These are phyloP conservation scores for Suhomyces vadensis DNA, from an alignment of 805 yeast species.

Conservation along the genomic window DNA sequence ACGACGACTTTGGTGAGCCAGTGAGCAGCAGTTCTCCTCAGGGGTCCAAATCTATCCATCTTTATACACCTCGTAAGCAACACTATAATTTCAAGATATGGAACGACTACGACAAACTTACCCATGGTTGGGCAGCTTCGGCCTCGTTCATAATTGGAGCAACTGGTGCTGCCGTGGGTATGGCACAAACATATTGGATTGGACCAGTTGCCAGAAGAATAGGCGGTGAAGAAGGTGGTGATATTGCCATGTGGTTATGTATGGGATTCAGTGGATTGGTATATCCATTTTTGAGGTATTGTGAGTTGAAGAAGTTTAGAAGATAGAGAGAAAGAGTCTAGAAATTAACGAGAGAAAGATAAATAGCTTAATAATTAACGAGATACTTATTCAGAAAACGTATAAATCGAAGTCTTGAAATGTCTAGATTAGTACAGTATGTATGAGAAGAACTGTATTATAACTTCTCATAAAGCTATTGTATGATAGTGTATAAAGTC, in stretches of 20 bases:
- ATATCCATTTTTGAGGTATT: constrained; percentile 66
- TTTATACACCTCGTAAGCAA: constrained; percentile 19
- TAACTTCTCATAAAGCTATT: too few relatives aligned
- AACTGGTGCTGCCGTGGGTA: constrained; percentile 81
- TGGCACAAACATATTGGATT: constrained; percentile 82
- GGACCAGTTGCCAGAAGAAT: constrained; percentile 70
- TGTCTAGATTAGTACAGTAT: too few relatives aligned
- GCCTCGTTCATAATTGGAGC: constrained; percentile 67
- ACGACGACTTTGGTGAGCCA: constrained; percentile 11
- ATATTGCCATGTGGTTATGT: constrained; percentile 77
- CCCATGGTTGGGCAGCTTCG: constrained; percentile 72
- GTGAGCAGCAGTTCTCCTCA: neutral
- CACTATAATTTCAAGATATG: constrained; percentile 74
- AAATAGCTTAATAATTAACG: too few relatives aligned
- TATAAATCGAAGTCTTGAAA: too few relatives aligned
- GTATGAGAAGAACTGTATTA: too few relatives aligned
- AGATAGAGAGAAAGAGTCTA: constrained; percentile 3
- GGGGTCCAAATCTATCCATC: neutral
- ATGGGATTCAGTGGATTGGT: constrained; percentile 67
- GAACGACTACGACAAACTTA: constrained; percentile 60
- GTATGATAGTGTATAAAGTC: too few relatives aligned
- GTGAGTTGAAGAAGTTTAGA: constrained; percentile 57
- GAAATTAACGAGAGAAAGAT: neutral
- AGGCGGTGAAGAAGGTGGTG: constrained; percentile 65
- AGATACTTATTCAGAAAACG: too few relatives aligned